These are phyloP conservation scores for Penstemon barbatus DNA, from an alignment of 257 asterid genomes.

Conservation along the genomic window DNA sequence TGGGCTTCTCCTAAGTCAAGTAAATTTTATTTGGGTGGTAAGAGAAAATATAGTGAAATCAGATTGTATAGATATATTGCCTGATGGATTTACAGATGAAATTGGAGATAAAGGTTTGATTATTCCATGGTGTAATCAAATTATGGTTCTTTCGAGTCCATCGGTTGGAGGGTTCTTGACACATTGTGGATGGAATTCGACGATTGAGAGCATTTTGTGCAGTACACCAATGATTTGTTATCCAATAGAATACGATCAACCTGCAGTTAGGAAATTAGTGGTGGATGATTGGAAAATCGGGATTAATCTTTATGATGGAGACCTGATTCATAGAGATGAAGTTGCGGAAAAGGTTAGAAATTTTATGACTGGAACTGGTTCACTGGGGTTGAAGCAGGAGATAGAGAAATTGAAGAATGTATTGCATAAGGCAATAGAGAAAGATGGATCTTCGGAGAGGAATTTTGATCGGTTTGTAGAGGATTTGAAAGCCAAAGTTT, in stretches of 20 bases:
- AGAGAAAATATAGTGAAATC: constrained; percentile 35
- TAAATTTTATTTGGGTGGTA: constrained; percentile 44
- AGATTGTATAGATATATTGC: neutral
- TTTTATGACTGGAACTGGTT: neutral
- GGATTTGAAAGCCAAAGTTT: neutral
- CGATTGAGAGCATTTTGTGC: constrained; percentile 29
- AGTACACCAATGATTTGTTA: constrained; percentile 32
- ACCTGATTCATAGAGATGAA: constrained; percentile 17
- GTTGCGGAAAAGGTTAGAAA: constrained; percentile 20
- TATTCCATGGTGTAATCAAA: constrained; percentile 28
- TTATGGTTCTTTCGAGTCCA: constrained; percentile 13
- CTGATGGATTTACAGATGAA: constrained; percentile 4
- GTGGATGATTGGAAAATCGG: constrained; percentile 40
- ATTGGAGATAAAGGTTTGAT: constrained; percentile 22
- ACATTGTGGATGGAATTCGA: constrained; percentile 38
- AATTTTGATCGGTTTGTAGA: neutral
- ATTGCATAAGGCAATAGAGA: neutral
- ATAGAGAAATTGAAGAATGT: neutral
- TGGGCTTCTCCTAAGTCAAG: constrained; percentile 35
- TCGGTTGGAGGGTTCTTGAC: constrained; percentile 32
- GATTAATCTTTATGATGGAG: constrained; percentile 28
- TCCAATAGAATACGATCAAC: constrained; percentile 31
- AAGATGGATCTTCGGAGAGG: constrained; percentile 13
- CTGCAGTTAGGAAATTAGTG: constrained; percentile 30
- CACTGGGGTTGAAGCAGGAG: neutral